A percentile compares a stretch with the other conserved stretches of the same genome.
Evolutionary conservation across 495 filamentous ascomycete species (phyloP).

Genomic region (Cairneyella variabilis): DNA sequence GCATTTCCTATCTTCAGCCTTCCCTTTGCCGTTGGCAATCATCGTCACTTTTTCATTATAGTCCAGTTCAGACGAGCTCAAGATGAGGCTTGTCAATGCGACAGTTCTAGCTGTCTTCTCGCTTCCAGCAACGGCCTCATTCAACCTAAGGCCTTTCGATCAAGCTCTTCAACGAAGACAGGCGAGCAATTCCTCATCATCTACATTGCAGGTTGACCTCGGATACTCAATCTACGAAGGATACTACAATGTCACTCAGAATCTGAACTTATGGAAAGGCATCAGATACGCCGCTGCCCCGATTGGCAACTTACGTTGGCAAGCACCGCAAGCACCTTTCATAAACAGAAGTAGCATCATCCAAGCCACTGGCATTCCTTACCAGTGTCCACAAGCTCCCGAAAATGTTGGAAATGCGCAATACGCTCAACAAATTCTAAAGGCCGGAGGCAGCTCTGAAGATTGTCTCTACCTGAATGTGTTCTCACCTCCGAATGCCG

Average conservation of each 20-base stretch:
- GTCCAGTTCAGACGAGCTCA: too few relatives aligned
- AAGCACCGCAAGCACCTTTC: constrained; percentile 36
- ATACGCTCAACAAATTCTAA: background rate
- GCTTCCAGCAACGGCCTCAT: background rate
- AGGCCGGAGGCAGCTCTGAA: constrained; percentile 21
- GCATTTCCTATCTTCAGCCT: too few relatives aligned
- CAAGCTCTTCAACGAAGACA: background rate
- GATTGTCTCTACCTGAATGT: constrained; percentile 46
- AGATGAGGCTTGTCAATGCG: too few relatives aligned
- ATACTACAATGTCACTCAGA: background rate
- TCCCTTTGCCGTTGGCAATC: too few relatives aligned
- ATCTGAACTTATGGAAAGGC: constrained; percentile 44
- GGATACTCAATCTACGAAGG: background rate
- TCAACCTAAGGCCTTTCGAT: background rate
- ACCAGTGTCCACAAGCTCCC: background rate
- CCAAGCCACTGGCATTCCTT: constrained; percentile 20
- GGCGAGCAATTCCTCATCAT: background rate
- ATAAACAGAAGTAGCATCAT: constrained; percentile 30
- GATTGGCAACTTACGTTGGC: constrained; percentile 44
- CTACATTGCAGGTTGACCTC: constrained; percentile 1
- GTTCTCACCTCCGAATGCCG: constrained; percentile 38
- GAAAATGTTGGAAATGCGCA: background rate
- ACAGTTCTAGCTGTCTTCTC: too few relatives aligned
- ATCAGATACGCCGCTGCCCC: constrained; percentile 57
- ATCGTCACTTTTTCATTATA: too few relatives aligned